Evolutionary conservation across 164 flowering plant species (phyloP), one percentile per base, ranked within the genome.

Genomic region (Houttuynia cordata): DNA sequence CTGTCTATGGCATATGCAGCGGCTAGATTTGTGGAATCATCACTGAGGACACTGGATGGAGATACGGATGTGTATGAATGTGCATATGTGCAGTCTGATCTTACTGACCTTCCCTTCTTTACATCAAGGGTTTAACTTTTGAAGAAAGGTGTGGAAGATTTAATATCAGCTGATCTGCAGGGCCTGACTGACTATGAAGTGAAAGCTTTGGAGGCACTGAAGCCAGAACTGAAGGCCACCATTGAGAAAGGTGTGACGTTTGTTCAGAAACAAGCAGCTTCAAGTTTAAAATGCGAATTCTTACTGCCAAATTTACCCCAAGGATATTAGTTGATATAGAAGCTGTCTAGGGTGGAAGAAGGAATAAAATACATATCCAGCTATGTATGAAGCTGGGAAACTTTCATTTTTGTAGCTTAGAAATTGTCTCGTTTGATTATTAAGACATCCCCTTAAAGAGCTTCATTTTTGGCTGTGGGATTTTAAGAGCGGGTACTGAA

Each of bases 141-240:
- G 39, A 65, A 53, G 62, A n/a, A 65, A 39, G 68, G 68, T 37
- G 55, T 65, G 39, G 68, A 65, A 53, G 68, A 57, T 45, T 15
- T 65, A 19, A 53, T 65, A 42, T 51, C 62, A 21, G 50, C 68
- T 20, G 58, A 65, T 53, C 58, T 65, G 24, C 40, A 59, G 41
- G 68, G 68, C 1, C 62, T 65, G 62, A 59, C 62, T 37, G 68
- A 65, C 19, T 66, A 59, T 6, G 68, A 66, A 41, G 54, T 15
- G n/a, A 64, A 64, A 21, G 67, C 67, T 64, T 47, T 64, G 47
- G 61, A 64, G 30, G 63, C 56, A 18, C 45, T 65, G 50, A 65
- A 65, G 57, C 68, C 58, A 51, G 68, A 65, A 51, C 52, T 65
- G 57, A 65, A 59, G 58, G 68, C 68, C 57, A 65, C 62, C 58